Percentiles rank a stretch among this genome's conserved stretches.
These are phyloP conservation scores for Theileria orientalis DNA, from an alignment of 169 alveolate genomes.

Conservation along the genomic window DNA sequence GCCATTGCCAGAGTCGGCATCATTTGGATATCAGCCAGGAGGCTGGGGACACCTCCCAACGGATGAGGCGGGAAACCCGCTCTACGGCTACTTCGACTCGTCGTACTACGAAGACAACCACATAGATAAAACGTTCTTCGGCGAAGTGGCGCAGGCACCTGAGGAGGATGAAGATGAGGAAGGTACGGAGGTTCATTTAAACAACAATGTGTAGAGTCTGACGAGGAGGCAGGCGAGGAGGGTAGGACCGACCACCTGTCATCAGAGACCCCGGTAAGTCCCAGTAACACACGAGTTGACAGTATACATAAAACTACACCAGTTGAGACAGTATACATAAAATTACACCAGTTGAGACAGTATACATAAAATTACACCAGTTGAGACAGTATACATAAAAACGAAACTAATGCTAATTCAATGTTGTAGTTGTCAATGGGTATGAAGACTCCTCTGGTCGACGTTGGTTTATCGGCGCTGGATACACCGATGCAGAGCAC, in stretches of 20 bases:
- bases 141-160: conserved; percentile 62
- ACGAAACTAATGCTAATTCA: no score
- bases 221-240: conserved; percentile 26
- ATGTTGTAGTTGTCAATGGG: conserved; percentile 18
- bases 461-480: conserved; percentile 30
- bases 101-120: conserved; percentile 64
- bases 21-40: conserved; percentile 85
- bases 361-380: background rate
- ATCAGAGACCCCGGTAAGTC: conserved; percentile 37
- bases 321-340: background rate
- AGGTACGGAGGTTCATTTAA: conserved; percentile 9
- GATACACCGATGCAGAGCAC: conserved; percentile 46
- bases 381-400: conserved; percentile 7
- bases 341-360: background rate
- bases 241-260: conserved; percentile 29
- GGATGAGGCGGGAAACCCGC: conserved; percentile 79
- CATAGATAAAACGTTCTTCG: conserved; percentile 58
- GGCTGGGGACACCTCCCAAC: conserved; percentile 91
- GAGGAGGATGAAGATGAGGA: conserved; percentile 55
- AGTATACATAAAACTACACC: background rate
- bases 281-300: background rate
- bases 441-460: conserved; percentile 23
- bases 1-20: conserved; percentile 86
- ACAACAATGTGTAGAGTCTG: conserved; percentile 1
- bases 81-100: conserved; percentile 72